Conservation (phyloP, 768 basidiomycete species). For the Boletus subcaerulescens region DNA sequence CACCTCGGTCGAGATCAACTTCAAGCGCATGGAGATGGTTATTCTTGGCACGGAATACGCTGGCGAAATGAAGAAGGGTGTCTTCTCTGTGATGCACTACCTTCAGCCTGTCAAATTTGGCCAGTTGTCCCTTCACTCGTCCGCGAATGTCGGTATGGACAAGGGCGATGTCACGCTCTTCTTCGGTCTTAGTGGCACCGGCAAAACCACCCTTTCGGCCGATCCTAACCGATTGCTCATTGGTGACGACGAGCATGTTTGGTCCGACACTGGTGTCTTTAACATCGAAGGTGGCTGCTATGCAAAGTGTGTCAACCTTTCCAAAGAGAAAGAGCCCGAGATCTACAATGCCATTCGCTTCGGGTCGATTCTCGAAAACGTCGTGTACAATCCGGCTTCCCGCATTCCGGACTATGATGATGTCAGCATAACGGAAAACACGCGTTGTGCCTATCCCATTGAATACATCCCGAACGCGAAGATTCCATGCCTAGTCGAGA, state of each 20-base stretch:
- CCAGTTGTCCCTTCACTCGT: slow-evolving; percentile 96
- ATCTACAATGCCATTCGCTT: slow-evolving; percentile 94
- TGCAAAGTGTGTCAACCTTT: slow-evolving; percentile 97
- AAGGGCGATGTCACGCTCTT: slow-evolving; percentile 94
- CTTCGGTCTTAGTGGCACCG: slow-evolving; percentile 98
- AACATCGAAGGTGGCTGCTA: slow-evolving; percentile 99
- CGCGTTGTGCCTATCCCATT: slow-evolving; percentile 98
- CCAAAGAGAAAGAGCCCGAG: slow-evolving; percentile 96
- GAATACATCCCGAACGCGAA: slow-evolving; percentile 94
- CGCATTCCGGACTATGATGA: slow-evolving; percentile 95
- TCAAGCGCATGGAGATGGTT: slow-evolving; percentile 99
- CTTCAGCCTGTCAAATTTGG: slow-evolving; percentile 98
- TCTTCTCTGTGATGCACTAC: slow-evolving; percentile 99
- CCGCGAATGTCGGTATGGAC: slow-evolving; percentile 91
- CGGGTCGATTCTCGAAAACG: slow-evolving; percentile 98
- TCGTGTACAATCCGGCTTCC: slow-evolving; percentile 85
- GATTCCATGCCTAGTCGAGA: slow-evolving; percentile 85
- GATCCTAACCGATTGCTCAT: slow-evolving; percentile 93
- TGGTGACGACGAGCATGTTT: slow-evolving; percentile 99
- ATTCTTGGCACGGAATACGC: slow-evolving; percentile 98
- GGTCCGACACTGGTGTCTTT: slow-evolving; percentile 98
- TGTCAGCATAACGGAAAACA: slow-evolving; percentile 96
- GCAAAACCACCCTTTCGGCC: slow-evolving; percentile 97
- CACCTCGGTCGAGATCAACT: slow-evolving; percentile 99
- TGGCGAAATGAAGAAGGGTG: slow-evolving; percentile 99